phyloP scores from a whole-genome alignment of 2,329 filamentous ascomycete genomes.

The Nothophaeocryptopus gaeumannii region DNA sequence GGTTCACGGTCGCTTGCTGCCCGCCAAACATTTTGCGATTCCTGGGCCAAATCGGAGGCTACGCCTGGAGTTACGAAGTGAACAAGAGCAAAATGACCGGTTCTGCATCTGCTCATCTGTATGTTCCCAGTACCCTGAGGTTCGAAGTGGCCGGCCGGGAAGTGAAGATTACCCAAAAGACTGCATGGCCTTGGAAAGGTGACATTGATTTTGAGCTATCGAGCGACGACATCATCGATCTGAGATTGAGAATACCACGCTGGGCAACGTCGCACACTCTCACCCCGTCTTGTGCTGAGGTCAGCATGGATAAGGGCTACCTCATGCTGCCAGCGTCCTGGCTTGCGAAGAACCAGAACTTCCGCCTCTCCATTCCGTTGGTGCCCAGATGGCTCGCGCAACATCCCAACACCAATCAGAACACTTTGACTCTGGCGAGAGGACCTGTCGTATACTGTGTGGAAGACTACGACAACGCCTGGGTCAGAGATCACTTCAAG shows the following conservation, averaged over 20 bases:
- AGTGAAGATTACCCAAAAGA: conserved; percentile 49
- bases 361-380: conserved; percentile 49
- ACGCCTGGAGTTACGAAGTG: conserved; percentile 50
- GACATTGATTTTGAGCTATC: conserved; percentile 48
- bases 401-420: conserved; percentile 56
- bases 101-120: conserved; percentile 56
- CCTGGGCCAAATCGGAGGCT: conserved; percentile 57
- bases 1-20: conserved; percentile 61
- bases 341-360: conserved; percentile 39
- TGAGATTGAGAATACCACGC: conserved; percentile 54
- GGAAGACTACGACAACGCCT: conserved; percentile 58
- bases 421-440: conserved; percentile 53
- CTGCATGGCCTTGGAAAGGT: conserved; percentile 59
- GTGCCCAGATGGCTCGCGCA: conserved; percentile 50
- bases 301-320: conserved; percentile 49
- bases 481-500: conserved; percentile 57
- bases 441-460: conserved; percentile 61
- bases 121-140: conserved; percentile 48
- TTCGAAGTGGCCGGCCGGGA: conserved; percentile 38
- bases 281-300: conserved; percentile 35
- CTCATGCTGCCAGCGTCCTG: conserved; percentile 46
- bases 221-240: conserved; percentile 34
- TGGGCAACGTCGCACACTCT: conserved; percentile 47
- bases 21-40: conserved; percentile 59
- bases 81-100: conserved; percentile 21